Conservation (phyloP, 1,139 yeast species). For the Pneumocystis oryctolagi region DNA sequence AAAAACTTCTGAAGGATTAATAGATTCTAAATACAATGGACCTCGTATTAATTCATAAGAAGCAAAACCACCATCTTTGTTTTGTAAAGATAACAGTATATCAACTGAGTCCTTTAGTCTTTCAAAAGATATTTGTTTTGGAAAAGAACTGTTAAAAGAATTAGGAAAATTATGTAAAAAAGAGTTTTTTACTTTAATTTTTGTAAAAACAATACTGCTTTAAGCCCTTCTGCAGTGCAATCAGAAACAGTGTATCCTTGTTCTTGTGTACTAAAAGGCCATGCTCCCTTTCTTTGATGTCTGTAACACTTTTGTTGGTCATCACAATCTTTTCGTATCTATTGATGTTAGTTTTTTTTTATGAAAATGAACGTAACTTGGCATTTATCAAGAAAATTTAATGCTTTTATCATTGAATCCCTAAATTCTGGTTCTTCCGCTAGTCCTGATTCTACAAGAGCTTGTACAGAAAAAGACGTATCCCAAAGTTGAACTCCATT, state of each 20-base stretch:
- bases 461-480: constrained; percentile 77
- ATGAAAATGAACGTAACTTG: constrained; percentile 6
- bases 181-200: constrained; percentile 29
- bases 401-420: constrained; percentile 47
- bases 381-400: constrained; percentile 51
- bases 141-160: constrained; percentile 22
- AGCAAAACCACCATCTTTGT: constrained; percentile 86
- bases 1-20: constrained; percentile 96
- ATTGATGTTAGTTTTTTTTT: constrained; percentile 28
- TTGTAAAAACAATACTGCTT: constrained; percentile 85
- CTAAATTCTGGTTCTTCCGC: constrained; percentile 48
- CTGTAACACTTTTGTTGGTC: constrained; percentile 52
- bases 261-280: constrained; percentile 91
- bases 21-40: constrained; percentile 52
- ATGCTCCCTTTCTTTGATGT: constrained; percentile 78
- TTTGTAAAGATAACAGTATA: constrained; percentile 52
- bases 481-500: constrained; percentile 99
- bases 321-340: constrained; percentile 69
- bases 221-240: constrained; percentile 91
- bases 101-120: constrained; percentile 58
- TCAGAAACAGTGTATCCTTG: constrained; percentile 96
- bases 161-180: constrained; percentile 21
- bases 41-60: constrained; percentile 82
- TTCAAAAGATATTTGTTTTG: constrained; percentile 37
- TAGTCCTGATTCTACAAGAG: constrained; percentile 63